phyloP scores from a whole-genome alignment of 257 asterid genomes.

The Solanum habrochaites region DNA sequence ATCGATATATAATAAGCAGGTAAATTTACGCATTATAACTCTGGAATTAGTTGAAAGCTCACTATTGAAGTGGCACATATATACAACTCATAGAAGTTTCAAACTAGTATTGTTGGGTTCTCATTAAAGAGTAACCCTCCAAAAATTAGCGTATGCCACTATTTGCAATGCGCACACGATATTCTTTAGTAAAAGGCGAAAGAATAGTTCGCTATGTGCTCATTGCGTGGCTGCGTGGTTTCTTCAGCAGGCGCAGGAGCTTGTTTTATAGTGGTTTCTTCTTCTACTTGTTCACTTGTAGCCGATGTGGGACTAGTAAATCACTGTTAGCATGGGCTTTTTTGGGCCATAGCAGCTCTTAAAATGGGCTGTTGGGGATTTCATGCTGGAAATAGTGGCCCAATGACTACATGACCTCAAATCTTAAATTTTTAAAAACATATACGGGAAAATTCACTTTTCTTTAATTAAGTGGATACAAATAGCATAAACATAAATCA shows the following conservation, averaged over 20 bases:
- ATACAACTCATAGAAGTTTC: too few species aligned
- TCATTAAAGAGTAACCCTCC: neutral
- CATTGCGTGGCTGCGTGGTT: neutral
- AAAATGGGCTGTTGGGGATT: neutral
- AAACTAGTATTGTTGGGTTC: neutral
- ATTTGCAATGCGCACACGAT: neutral
- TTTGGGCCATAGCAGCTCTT: neutral
- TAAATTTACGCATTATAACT: too few species aligned
- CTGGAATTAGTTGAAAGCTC: neutral
- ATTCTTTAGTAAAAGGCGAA: slow-evolving; percentile 14
- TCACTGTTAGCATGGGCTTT: neutral
- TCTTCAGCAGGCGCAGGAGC: rapidly evolving
- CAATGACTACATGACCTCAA: neutral
- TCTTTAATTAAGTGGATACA: neutral
- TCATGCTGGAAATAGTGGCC: neutral
- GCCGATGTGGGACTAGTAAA: neutral
- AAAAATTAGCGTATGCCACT: neutral
- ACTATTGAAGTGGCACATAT: rapidly evolving
- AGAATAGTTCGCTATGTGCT: slow-evolving; percentile 7
- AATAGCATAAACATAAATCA: too few species aligned
- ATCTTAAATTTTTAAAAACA: too few species aligned
- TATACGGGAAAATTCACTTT: neutral
- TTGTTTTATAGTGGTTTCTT: neutral
- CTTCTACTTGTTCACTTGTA: neutral
- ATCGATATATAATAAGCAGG: too few species aligned